These are phyloP conservation scores for Hemisphaericaspora xylofermentans DNA, from an alignment of 1,139 yeast species.

Conservation along the genomic window DNA sequence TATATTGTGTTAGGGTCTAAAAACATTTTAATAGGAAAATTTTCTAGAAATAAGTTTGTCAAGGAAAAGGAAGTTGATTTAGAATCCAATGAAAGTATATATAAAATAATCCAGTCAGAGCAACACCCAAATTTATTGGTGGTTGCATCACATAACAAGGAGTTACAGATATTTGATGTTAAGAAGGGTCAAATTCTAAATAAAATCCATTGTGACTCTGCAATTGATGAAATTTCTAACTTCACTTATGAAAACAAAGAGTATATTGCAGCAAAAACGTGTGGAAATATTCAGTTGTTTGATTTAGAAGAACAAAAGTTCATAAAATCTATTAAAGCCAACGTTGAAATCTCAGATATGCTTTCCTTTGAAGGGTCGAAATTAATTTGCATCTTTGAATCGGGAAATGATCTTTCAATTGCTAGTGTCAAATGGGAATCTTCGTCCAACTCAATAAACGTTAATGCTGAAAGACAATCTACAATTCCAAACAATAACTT, in stretches of 20 bases:
- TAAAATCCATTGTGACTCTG: background rate
- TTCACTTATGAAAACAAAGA: slow-evolving; percentile 6
- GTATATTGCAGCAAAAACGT: slow-evolving; percentile 5
- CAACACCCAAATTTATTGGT: slow-evolving; percentile 1
- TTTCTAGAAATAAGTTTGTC: slow-evolving; percentile 7
- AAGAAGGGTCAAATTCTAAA: background rate
- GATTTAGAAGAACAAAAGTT: slow-evolving; percentile 4
- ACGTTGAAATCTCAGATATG: slow-evolving; percentile 4
- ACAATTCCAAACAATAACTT: background rate
- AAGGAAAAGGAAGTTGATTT: slow-evolving; percentile 5
- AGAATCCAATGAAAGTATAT: background rate
- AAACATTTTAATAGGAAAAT: slow-evolving; percentile 5
- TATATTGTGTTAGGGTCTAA: background rate
- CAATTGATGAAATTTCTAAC: slow-evolving; percentile 1
- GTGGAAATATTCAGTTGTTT: background rate
- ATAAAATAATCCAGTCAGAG: slow-evolving; percentile 1
- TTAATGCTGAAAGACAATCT: background rate
- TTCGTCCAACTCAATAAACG: background rate
- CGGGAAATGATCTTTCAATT: slow-evolving; percentile 7
- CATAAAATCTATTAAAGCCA: slow-evolving; percentile 2
- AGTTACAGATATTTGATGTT: background rate
- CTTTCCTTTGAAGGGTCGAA: slow-evolving; percentile 1
- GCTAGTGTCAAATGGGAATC: slow-evolving; percentile 4
- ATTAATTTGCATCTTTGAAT: slow-evolving; percentile 6
- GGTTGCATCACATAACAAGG: background rate